Conservation (phyloP, 164 flowering plant species). For the Vitis vinifera region DNA sequence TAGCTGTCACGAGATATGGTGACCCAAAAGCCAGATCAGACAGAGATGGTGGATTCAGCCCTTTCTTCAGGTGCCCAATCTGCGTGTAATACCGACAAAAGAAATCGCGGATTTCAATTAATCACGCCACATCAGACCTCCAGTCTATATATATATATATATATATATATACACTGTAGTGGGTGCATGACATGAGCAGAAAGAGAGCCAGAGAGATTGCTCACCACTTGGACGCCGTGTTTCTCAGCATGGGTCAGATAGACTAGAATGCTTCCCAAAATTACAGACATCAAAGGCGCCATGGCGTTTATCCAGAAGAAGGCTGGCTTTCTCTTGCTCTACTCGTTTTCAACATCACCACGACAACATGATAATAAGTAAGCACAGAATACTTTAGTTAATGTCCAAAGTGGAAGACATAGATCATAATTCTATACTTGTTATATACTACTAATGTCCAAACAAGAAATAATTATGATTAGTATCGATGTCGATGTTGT, state of each 20-base stretch:
- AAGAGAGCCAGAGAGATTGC: constrained; percentile 10
- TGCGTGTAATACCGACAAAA: constrained; percentile 25
- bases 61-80: constrained; percentile 83
- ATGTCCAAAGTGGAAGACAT: too few relatives aligned
- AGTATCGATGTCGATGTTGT: too few relatives aligned
- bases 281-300: constrained; percentile 76
- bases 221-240: constrained; percentile 85
- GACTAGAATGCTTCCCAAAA: constrained; percentile 73
- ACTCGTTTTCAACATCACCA: too few relatives aligned
- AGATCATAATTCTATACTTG: too few relatives aligned
- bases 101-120: too few relatives aligned
- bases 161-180: not conserved
- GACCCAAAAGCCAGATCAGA: constrained; percentile 54
- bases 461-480: not conserved
- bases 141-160: too few relatives aligned
- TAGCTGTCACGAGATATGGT: constrained; percentile 38
- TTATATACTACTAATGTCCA: too few relatives aligned
- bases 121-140: too few relatives aligned
- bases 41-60: constrained; percentile 70
- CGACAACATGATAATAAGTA: too few relatives aligned
- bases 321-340: constrained; percentile 54
- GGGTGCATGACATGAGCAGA: not conserved
- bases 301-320: constrained; percentile 82
- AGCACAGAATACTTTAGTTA: too few relatives aligned
- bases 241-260: constrained; percentile 73